These are phyloP conservation scores for Beauveria sp. DNA, from an alignment of 2,329 filamentous ascomycete genomes.

Conservation along the genomic window DNA sequence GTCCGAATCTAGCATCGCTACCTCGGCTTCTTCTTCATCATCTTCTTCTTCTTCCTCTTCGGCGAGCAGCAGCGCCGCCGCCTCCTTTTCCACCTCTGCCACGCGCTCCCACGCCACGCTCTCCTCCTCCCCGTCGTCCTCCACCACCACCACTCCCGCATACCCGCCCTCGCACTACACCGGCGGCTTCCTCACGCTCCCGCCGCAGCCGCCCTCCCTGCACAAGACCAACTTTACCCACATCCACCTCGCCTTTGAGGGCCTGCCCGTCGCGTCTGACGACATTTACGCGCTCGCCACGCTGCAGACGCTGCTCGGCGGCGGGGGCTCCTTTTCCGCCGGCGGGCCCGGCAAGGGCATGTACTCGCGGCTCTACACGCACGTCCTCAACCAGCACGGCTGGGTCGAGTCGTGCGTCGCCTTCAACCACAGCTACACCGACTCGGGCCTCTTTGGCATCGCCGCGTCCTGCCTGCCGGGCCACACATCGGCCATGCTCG, in stretches of 20 bases:
- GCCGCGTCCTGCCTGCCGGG: conserved; percentile 75
- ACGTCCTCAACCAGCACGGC: conserved; percentile 92
- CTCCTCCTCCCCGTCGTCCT: conserved; percentile 34
- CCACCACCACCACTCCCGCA: conserved; percentile 37
- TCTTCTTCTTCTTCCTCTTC: conserved; percentile 28
- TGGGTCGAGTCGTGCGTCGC: conserved; percentile 96
- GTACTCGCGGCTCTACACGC: conserved; percentile 96
- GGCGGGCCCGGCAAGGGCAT: conserved; percentile 97
- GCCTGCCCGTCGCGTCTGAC: conserved; percentile 77
- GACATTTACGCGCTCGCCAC: conserved; percentile 97
- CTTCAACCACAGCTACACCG: conserved; percentile 96
- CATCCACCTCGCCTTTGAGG: conserved; percentile 94
- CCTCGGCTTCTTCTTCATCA: conserved; percentile 23
- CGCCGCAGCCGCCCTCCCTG: conserved; percentile 70
- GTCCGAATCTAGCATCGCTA: conserved; percentile 45
- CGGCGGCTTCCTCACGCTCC: conserved; percentile 83
- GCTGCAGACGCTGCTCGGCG: conserved; percentile 88
- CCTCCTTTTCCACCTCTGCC: conserved; percentile 76
- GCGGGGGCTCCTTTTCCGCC: conserved; percentile 92
- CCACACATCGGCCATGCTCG: conserved; percentile 75
- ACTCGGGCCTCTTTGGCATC: conserved; percentile 92
- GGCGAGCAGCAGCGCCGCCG: conserved; percentile 65
- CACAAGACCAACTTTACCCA: conserved; percentile 76
- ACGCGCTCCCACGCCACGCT: conserved; percentile 51
- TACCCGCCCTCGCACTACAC: conserved; percentile 71